Base-by-base conservation (phyloP, 352 stramenopile species). In the Phytopythium montanum region DNA sequence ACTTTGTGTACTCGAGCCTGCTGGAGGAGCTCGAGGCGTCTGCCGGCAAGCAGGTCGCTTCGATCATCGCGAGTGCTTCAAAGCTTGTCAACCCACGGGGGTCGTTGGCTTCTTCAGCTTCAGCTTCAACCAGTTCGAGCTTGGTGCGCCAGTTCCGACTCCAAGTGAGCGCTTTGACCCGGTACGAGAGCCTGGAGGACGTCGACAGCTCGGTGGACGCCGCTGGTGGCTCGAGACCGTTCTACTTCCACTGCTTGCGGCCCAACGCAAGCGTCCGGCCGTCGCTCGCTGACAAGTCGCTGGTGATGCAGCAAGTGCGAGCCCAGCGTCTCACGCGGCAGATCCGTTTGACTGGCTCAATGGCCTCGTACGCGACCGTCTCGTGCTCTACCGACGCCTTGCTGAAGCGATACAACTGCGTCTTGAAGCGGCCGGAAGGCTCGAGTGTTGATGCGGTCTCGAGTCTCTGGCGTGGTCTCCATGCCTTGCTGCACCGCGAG, bases 221-320 rank as follows among this genome's bases (percentile, higher is more conserved):
- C 29, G 50, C 63, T 13, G 18, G 19, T 18, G 45, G 42, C 6
- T 45, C 51, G n/a, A 66, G 75, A 62, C 70, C 75, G 34, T 69
- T 85, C 45, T 80, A 80, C 57, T 80, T 85, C 42, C 75, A 85
- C 56, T 85, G 75, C 44, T 64, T 85, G 54, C 73, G 75, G 2
- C 68, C 75, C 3, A 85, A 81, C 51, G 57, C 49, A 19, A 57
- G 50, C n/a, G 66, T 69, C 14, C 62, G 70, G 12, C 59, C 75
- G 28, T 71, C 68, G 10, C 26, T 62, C 9, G 48, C 71, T 19
- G 70, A 69, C 25, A 59, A 54, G 29, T 44, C 74, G 14, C 34
- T 81, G 16, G 50, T 85, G 41, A 41, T 61, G 16, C 54, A 65
- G 9, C 75, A 85, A 45, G 55, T 76, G 9, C 61, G 54, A 6